These are phyloP conservation scores for Neurospora sp. DNA, from an alignment of 2,329 filamentous ascomycete genomes.

Conservation along the genomic window DNA sequence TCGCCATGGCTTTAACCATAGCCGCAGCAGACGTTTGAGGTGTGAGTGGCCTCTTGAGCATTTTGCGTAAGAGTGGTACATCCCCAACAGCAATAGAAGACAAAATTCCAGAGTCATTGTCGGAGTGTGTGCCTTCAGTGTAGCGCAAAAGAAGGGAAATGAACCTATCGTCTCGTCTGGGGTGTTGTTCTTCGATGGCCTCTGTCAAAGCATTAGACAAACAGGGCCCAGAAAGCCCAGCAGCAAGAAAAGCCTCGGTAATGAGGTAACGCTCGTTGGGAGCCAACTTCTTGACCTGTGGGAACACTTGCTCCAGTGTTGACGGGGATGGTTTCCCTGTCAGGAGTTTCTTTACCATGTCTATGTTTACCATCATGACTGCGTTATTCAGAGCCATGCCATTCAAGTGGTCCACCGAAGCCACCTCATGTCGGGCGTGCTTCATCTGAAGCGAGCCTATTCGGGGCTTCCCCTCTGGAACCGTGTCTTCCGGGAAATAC, in stretches of 20 bases:
- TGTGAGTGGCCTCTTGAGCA: constrained; percentile 36
- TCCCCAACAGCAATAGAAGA: constrained; percentile 41
- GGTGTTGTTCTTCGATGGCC: constrained; percentile 38
- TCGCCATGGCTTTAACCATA: constrained; percentile 37
- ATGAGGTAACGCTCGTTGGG: constrained; percentile 36
- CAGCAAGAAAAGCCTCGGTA: constrained; percentile 39
- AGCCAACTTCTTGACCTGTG: constrained; percentile 34
- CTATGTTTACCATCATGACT: constrained; percentile 33
- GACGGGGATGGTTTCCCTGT: constrained; percentile 35
- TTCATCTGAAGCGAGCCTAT: constrained; percentile 23
- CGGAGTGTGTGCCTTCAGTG: constrained; percentile 45
- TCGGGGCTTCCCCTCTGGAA: constrained; percentile 19
- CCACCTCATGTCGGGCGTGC: constrained; percentile 36
- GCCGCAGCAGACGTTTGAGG: constrained; percentile 38
- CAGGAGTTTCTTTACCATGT: constrained; percentile 37
- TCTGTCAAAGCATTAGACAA: constrained; percentile 42
- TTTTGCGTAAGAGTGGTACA: constrained; percentile 31
- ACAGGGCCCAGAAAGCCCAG: constrained; percentile 35
- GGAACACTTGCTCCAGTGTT: constrained; percentile 40
- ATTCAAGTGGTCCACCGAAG: constrained; percentile 42
- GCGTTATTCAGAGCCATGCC: constrained; percentile 42
- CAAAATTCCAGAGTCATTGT: constrained; percentile 38
- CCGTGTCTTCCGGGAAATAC: constrained; percentile 30
- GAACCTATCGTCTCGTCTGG: constrained; percentile 38
- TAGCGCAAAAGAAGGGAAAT: constrained; percentile 42